Base-by-base conservation (phyloP, 371 early-diverging fungal genomes). In the Coemansia sp. region DNA sequence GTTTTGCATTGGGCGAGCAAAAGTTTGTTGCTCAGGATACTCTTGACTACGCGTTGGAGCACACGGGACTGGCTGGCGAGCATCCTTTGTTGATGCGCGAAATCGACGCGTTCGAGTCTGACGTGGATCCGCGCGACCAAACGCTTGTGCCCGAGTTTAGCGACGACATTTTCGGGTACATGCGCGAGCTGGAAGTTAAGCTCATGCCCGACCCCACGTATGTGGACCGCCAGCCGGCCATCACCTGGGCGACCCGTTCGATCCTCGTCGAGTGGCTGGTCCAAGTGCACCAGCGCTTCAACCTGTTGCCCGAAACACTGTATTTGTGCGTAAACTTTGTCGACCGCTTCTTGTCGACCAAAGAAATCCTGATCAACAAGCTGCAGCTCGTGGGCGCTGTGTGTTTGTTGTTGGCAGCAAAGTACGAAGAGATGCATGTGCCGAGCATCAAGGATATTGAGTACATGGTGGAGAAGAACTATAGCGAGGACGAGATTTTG, bases 321-420 rank as follows among this genome's bases (percentile, higher is more conserved):
- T 97, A 89, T 74, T 81, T 99, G 69, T 81, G 95, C 53, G 89
- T 99, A 62, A 97, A 97, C 85, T 87, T 99, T 62, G 87, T 99
- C 65, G 99, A 99, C 79, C 90, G 99, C 18, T 97, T 99, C 84
- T 86, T 99, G n/a, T 93, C 95, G 16, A 67, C 75, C 51, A 91
- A 95, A 42, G 84, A 86, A 1, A 92, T 98, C 0, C 86, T 89
- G 0, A 68, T 94, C 21, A 84, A 84, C 56, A 97, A 98, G 70
- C 88, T 99, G 11, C 99, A 99, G 79, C 86, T 99, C 3, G 97
- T 99, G 14, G 99, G 99, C 5, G 86, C 96, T 23, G 90, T 97
- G 1, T 86, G 95, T 6, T 72, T 99, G 67, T 92, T 96, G 75
- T 89, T 99, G 72, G 99, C 99, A 0, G 78, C 95, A 62, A 99